Conservation (phyloP, 371 early-diverging fungal genomes). For the Mortierella sp. region DNA sequence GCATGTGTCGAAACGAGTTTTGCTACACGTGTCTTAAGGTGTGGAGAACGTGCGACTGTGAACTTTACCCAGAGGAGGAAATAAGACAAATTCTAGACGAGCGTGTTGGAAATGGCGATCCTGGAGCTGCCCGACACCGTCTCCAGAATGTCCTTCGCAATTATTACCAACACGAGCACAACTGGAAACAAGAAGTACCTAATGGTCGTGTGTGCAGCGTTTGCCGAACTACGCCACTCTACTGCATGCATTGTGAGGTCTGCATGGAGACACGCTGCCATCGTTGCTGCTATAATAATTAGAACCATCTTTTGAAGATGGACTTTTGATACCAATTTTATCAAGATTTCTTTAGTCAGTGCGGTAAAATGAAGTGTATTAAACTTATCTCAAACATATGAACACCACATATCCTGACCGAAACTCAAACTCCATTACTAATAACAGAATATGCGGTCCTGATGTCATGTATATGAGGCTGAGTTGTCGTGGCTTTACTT, state of each 20-base stretch:
- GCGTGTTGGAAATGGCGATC: constrained; percentile 21
- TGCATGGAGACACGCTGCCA: constrained; percentile 35
- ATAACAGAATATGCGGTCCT: no score
- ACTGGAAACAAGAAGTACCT: constrained; percentile 7
- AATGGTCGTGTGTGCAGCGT: constrained; percentile 6
- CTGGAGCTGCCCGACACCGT: constrained; percentile 17
- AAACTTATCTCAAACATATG: no score
- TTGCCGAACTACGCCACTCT: constrained; percentile 17
- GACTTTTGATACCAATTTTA: no score
- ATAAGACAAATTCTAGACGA: constrained; percentile 29
- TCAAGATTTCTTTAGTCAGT: no score
- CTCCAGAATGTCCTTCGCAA: constrained; percentile 36
- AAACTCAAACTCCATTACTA: no score
- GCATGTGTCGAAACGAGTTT: constrained; percentile 29
- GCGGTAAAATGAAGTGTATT: no score
- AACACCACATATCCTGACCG: no score
- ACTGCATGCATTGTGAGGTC: constrained; percentile 10
- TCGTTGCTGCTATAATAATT: constrained; percentile 1
- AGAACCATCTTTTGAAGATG: no score
- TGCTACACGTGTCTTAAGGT: constrained; percentile 25
- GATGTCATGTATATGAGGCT: no score
- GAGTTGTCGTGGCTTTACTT: no score
- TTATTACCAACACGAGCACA: constrained; percentile 27
- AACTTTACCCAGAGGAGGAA: constrained; percentile 29
- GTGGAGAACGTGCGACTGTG: constrained; percentile 32